Base-by-base conservation (phyloP, 352 stramenopile genomes). In the Pythium apleroticum region DNA sequence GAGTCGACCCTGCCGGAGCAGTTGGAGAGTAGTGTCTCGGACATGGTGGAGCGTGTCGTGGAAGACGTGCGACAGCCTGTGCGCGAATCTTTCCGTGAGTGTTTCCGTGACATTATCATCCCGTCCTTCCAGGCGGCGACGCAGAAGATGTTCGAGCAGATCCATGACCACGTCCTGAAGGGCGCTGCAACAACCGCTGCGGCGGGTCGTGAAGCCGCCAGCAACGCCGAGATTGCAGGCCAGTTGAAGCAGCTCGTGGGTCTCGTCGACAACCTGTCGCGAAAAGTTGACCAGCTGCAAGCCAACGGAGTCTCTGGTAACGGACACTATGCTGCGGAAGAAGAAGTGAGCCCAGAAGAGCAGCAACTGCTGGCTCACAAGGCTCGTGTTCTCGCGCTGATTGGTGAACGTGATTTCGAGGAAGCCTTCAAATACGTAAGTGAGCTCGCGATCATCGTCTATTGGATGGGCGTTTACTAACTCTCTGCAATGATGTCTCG, bases 141-240 rank as follows among this genome's bases (percentile, higher is more conserved):
- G 12, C 86, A 95, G 62, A 93, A 93, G 63, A 95, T 95, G 86
- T 95, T 95, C 64, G 86, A 95, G 62, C 86, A 95, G 60, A 95
- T 95, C 54, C 89, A 93, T 52, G 81, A 89, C 56, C 90, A 86
- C 12, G 90, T 95, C 30, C 73, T 93, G 5, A 80, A 91, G 57
- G 86, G 86, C 12, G 89, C 84, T 25, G 77, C 76, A 14, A 81
- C 66, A 57, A 52, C 66, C 3, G 65, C 60, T 2, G 59, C 57
- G 19, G 81, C 85, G 33, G 81, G 88, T 62, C 77, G 88, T 52
- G 63, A 65, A 15, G 81, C 63, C 50, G 77, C 61, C 7, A 81
- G 77, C 49, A 89, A 89, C 53, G 68, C 76, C 1, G 85, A 89
- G 65, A 78, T 92, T 7, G 69, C 71, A 20, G 74, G 49, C 19